These are phyloP conservation scores for Phialophora chinensis DNA, from an alignment of 2,329 filamentous ascomycete species.

Conservation along the genomic window DNA sequence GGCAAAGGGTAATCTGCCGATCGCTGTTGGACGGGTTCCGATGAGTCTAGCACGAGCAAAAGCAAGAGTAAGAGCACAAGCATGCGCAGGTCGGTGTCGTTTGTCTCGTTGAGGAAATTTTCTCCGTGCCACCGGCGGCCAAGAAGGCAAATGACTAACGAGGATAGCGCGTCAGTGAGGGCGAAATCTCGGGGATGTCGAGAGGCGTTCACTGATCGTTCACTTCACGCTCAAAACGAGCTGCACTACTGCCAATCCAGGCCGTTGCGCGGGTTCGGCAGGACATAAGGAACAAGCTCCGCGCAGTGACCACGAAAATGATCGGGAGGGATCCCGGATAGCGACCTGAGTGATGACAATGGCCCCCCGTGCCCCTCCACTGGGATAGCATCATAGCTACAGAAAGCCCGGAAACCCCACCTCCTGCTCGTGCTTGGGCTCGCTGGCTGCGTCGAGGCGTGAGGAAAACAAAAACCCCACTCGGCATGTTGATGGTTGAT, in stretches of 20 bases:
- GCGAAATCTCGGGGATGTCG: background rate
- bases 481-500: constrained; percentile 8
- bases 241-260: background rate
- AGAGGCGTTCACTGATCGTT: background rate
- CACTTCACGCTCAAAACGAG: background rate
- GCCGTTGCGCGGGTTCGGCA: background rate
- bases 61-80: background rate
- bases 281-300: background rate
- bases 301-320: background rate
- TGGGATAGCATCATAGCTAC: constrained; percentile 4
- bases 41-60: background rate
- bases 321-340: constrained; percentile 14
- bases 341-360: background rate
- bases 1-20: background rate
- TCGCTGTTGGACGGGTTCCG: background rate
- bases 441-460: background rate
- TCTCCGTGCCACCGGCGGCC: constrained; percentile 4
- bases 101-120: constrained; percentile 18
- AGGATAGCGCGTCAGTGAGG: background rate
- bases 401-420: constrained; percentile 15
- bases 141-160: background rate
- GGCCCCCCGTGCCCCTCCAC: too few species aligned
- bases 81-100: background rate
- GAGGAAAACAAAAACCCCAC: constrained; percentile 18
- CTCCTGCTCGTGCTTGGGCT: background rate